Evolutionary conservation across 331 rosid genomes (phyloP).

Genomic region (Quercus lobata): DNA sequence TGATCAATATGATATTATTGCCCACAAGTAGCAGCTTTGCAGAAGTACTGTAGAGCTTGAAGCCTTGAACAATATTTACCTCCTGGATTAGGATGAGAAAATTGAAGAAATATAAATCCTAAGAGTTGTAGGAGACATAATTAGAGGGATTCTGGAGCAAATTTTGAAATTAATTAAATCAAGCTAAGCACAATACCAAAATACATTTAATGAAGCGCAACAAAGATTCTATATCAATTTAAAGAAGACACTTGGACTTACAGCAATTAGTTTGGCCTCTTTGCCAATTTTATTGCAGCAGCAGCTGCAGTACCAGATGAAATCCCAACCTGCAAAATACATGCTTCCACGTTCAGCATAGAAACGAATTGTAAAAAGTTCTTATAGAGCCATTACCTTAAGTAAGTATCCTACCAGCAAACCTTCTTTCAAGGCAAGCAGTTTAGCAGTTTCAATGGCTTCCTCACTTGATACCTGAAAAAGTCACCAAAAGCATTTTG

Average conservation of each 20-base stretch:
- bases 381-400: background rate
- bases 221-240: background rate
- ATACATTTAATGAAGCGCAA: background rate
- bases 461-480: constrained; percentile 50
- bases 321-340: constrained; percentile 54
- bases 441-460: constrained; percentile 49
- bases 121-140: background rate
- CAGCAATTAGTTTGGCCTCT: constrained; percentile 65
- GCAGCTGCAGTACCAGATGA: constrained; percentile 87
- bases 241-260: constrained; percentile 27
- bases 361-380: background rate
- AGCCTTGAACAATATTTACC: too few relatives aligned
- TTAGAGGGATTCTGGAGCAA: background rate
- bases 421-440: constrained; percentile 56
- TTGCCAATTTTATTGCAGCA: constrained; percentile 66
- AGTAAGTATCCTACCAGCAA: constrained; percentile 39
- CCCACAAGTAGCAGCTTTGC: too few relatives aligned
- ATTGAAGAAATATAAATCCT: too few relatives aligned
- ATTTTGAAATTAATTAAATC: background rate
- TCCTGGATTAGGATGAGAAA: too few relatives aligned
- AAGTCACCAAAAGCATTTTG: background rate
- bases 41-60: too few relatives aligned
- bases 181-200: background rate
- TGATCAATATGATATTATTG: too few relatives aligned
- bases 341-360: background rate